These are phyloP conservation scores for Suillus lakei DNA, from an alignment of 768 basidiomycete species.

Conservation along the genomic window DNA sequence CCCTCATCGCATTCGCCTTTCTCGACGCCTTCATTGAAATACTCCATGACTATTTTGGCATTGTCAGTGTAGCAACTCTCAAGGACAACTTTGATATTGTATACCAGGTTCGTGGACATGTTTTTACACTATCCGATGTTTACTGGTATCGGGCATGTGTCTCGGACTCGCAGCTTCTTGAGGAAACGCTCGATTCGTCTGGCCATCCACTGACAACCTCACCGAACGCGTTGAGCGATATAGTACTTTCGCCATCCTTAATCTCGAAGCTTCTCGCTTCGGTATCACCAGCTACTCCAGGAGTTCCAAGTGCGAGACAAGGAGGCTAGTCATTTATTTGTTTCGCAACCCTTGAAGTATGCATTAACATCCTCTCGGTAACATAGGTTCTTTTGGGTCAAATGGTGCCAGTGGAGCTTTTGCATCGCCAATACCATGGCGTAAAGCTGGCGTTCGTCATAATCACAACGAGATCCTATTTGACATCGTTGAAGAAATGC, in stretches of 20 bases:
- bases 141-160: background rate
- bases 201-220: conserved; percentile 93
- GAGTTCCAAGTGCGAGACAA: conserved; percentile 29
- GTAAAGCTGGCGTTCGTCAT: conserved; percentile 82
- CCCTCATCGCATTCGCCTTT: conserved; percentile 88
- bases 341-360: background rate
- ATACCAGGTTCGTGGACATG: conserved; percentile 69
- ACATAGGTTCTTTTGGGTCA: conserved; percentile 39
- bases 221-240: conserved; percentile 87
- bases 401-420: conserved; percentile 56
- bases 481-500: conserved; percentile 84
- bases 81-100: conserved; percentile 95
- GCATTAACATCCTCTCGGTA: background rate
- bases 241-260: conserved; percentile 90
- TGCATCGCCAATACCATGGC: conserved; percentile 93
- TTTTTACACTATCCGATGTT: background rate
- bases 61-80: conserved; percentile 76
- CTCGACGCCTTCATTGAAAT: conserved; percentile 85
- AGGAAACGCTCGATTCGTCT: conserved; percentile 93
- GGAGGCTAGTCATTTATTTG: conserved; percentile 24
- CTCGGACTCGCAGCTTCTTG: conserved; percentile 66
- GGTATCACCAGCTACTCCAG: conserved; percentile 29
- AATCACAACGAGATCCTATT: conserved; percentile 93
- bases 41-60: conserved; percentile 85
- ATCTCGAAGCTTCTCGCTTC: conserved; percentile 68